phyloP scores from a whole-genome alignment of 352 stramenopile species.

The Halophytophthora polymorphica region DNA sequence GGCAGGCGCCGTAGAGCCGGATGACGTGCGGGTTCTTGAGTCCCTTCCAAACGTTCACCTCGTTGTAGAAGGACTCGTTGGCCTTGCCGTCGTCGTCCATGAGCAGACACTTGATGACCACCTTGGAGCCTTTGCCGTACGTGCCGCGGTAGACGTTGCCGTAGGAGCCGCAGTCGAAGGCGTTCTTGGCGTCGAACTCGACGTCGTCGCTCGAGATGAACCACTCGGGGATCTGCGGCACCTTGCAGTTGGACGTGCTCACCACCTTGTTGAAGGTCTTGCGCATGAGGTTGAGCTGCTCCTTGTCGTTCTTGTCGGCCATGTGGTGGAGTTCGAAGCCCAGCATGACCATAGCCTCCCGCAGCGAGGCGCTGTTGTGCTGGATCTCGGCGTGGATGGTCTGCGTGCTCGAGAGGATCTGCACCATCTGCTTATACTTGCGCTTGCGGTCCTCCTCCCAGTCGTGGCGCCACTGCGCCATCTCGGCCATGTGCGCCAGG shows the following conservation, averaged over 20 bases:
- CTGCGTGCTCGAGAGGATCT: slow-evolving; percentile 8
- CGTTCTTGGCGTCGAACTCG: not conserved
- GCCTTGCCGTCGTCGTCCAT: not conserved
- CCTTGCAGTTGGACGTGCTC: slow-evolving; percentile 8
- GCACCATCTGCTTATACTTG: not conserved
- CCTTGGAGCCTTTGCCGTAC: slow-evolving; percentile 12
- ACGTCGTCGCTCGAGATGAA: slow-evolving; percentile 21
- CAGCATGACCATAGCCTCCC: too few species aligned
- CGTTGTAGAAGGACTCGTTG: slow-evolving; percentile 16
- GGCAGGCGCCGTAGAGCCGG: slow-evolving; percentile 29
- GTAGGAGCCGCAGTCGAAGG: slow-evolving; percentile 8
- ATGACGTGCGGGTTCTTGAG: slow-evolving; percentile 22
- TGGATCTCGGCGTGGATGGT: slow-evolving; percentile 9
- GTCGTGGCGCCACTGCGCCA: slow-evolving; percentile 6
- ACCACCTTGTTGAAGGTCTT: slow-evolving; percentile 12
- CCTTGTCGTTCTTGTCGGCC: too few species aligned
- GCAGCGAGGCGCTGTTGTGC: too few species aligned
- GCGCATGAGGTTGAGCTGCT: slow-evolving; percentile 10
- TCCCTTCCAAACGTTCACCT: slow-evolving; percentile 29
- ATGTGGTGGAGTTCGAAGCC: slow-evolving; percentile 20
- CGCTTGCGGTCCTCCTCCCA: slow-evolving; percentile 14
- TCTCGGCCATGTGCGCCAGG: slow-evolving; percentile 22
- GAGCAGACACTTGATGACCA: slow-evolving; percentile 36
- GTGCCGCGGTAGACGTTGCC: slow-evolving; percentile 16
- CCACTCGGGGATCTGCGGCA: slow-evolving; percentile 13